Base-by-base conservation (phyloP, 2,329 filamentous ascomycete species). In the Aspergillus sp. region DNA sequence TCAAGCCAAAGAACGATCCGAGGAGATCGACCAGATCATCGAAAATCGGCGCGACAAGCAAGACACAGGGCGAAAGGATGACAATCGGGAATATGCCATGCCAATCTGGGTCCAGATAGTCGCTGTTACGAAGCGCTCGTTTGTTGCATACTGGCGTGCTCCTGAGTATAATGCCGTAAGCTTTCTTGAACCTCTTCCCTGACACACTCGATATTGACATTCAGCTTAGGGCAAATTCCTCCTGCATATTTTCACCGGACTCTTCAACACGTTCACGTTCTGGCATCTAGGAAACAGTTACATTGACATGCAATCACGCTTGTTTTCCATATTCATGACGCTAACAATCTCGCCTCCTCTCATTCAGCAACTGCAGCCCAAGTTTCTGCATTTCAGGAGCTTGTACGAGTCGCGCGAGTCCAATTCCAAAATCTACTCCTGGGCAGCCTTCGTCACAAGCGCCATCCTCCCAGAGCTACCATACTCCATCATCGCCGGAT, bases 391-490 rank as follows among this genome's bases (percentile, higher is more conserved):
- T 59, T 84, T 86, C 49, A 82, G 89, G 4, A 80, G 84, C 32
- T 81, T 94, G 26, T 95, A 90, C 76, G 78, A 89, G 71, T 85
- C 83, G 1, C 84, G 91, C 5, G 91, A 95, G 72, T 84, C 87
- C 52, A 90, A 85, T n/a, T 85, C 88, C 16, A 92, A 92, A 72
- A 91, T 92, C 26, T 95, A 94, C 75, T 87, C 85, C 1, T 92
- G 90, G 90, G 75, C 84, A 14, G 88, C 89, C 0, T 91, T 90
- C 75, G 83, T 85, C 0, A 87, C 85, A 2, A 87, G 84, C 0
- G 82, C 84, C 1, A 82, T 92, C 5, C 65, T 91, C 0, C 87
- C 84, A 16, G 90, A 93, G 72, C 80, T 92, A 0, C 90, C 90
- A 0, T 91, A 90, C 65, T 82, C 84, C 0, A 76, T 91, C 12